phyloP scores from a whole-genome alignment of 2,329 filamentous ascomycete species.

The Xylaria sp. region DNA sequence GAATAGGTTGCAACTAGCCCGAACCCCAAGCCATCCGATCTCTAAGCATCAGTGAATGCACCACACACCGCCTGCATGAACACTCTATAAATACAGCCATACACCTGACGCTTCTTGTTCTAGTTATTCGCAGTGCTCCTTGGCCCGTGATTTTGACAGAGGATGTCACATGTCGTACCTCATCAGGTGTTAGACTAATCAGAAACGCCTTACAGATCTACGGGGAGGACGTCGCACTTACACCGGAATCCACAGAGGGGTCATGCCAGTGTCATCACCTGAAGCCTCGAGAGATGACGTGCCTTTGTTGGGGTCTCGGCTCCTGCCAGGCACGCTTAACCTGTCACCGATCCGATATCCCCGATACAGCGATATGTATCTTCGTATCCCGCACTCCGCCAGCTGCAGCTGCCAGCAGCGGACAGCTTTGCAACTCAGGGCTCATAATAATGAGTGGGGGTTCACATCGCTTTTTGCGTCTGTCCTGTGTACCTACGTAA shows the following conservation, averaged over 20 bases:
- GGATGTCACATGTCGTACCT: neutral
- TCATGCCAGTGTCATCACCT: slow-evolving; percentile 1
- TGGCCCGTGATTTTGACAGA: neutral
- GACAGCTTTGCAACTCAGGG: neutral
- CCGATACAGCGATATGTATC: neutral
- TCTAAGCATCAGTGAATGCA: neutral
- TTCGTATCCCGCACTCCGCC: slow-evolving; percentile 5
- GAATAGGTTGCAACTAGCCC: too few relatives aligned
- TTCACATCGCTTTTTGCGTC: neutral
- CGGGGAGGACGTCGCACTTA: neutral
- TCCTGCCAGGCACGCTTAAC: slow-evolving; percentile 1
- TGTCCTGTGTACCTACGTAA: too few relatives aligned
- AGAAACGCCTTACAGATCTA: neutral
- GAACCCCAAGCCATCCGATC: neutral
- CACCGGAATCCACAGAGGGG: neutral
- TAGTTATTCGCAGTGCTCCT: neutral
- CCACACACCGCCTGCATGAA: neutral
- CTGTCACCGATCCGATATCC: neutral
- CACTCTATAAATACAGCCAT: neutral
- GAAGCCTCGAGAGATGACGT: slow-evolving; percentile 5
- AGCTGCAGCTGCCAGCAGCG: neutral
- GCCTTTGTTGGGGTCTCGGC: neutral
- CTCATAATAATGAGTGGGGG: neutral
- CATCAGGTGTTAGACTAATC: slow-evolving; percentile 1
- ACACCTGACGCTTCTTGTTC: neutral